Evolutionary conservation across 169 alveolate species (phyloP).

Genomic region (Ichthyophthirius multifiliis): DNA sequence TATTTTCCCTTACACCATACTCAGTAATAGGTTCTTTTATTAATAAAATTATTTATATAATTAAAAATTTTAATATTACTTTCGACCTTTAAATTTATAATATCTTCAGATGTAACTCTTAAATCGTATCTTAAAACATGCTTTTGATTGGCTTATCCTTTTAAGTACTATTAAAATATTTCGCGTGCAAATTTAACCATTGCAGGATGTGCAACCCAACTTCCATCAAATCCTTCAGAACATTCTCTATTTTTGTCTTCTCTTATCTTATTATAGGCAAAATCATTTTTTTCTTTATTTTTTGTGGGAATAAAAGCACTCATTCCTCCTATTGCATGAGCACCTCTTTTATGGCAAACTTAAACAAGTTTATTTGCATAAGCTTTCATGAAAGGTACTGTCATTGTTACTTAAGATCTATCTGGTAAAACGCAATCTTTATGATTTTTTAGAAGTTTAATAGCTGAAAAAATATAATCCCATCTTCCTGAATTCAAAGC

Average conservation of each 20-base stretch:
- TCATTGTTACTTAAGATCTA: constrained; percentile 5
- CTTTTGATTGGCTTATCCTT: constrained; percentile 20
- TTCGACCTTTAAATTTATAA: constrained; percentile 18
- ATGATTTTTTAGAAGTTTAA: constrained; percentile 11
- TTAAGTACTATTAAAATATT: background rate
- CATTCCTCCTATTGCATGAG: constrained; percentile 45
- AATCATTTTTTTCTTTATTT: background rate
- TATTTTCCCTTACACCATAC: constrained; percentile 14
- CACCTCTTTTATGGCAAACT: constrained; percentile 44
- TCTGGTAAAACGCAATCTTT: background rate
- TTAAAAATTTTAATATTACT: background rate
- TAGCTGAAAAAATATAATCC: constrained; percentile 38
- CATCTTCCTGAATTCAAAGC: constrained; percentile 49
- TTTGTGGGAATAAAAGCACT: constrained; percentile 38
- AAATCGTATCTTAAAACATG: constrained; percentile 7
- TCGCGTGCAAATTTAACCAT: constrained; percentile 31
- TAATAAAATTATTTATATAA: background rate
- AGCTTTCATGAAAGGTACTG: constrained; percentile 14
- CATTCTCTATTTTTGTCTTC: constrained; percentile 41
- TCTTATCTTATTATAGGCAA: constrained; percentile 12
- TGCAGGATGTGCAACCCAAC: constrained; percentile 50
- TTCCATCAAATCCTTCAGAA: constrained; percentile 44
- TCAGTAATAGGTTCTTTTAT: background rate
- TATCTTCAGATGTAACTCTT: background rate
- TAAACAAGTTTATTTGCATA: constrained; percentile 21